Evolutionary conservation across 805 yeast species (phyloP), one percentile per base, ranked within the genome.

Genomic region (Candida nemodendra): DNA sequence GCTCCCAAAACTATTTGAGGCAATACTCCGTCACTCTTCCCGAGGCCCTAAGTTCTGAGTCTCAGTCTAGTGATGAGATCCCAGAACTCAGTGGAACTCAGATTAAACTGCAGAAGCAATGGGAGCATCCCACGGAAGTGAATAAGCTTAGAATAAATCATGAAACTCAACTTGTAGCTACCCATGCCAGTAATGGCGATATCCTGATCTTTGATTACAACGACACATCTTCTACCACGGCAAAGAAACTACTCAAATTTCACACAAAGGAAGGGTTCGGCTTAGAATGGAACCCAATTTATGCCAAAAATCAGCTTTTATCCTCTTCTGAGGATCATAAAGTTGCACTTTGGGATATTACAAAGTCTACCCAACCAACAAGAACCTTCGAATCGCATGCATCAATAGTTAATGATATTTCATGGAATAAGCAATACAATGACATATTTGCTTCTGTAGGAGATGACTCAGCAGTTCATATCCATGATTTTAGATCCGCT

Each of bases 261-360:
- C 95, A 87, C 61, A 62, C 66, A 9, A 67, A 63, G 38, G 88
- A 81, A 49, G 95, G 95, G 1, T 78, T 70, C 54, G 84, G 82
- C 2, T 61, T 88, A 34, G 80, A 81, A 44, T 87, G 95, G 95
- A 65, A 74, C 39, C 65, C 69, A 16, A 46, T 46, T 17, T 47
- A 44, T 24, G 53, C 45, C 4, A 60, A 59, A 18, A 66, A 72
- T 27, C 60, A 60, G 42, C 68, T 88, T 21, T 63, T 80, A 9
- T 69, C 89, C 2, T 84, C 86, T 2, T 71, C 87, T 4, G 78
- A 76, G 42, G 95, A 86, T 57, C 61, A 73, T 12, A 74, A 75
- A 18, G 76, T 86, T 29, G 86, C 86, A 0, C 54, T 81, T 27
- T 87, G 95, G 95, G 84, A 83, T 47, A 51, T 76, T 8, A 39